Conservation (phyloP, 768 basidiomycete species). For the Hygrocybe punicea region DNA sequence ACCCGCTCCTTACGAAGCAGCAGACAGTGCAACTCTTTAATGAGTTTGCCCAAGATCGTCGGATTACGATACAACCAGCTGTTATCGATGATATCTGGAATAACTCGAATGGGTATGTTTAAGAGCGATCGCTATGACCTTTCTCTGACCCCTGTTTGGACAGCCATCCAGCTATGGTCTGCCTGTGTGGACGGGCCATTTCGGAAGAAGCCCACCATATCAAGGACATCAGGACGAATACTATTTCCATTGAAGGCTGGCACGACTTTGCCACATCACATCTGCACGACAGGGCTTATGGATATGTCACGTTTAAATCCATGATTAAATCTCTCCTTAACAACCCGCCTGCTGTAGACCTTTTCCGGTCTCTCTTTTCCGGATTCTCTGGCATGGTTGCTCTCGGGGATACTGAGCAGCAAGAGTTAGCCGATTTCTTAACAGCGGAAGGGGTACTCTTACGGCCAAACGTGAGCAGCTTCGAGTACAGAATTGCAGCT, state of each 20-base stretch:
- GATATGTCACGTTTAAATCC: not conserved
- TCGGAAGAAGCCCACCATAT: not conserved
- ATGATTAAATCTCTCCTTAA: not conserved
- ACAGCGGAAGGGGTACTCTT: not conserved
- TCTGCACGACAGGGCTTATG: not conserved
- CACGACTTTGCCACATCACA: not conserved
- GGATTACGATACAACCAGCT: not conserved
- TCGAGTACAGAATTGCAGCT: not conserved
- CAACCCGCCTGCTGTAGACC: not conserved
- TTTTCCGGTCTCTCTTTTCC: not conserved
- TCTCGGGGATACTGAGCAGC: no score
- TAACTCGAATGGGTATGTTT: not conserved
- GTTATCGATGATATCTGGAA: not conserved
- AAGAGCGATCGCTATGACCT: no score
- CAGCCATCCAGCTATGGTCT: constrained; percentile 1
- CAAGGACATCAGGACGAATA: not conserved
- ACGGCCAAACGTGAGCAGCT: not conserved
- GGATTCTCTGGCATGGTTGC: not conserved
- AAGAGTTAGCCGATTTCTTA: not conserved
- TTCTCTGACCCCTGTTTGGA: not conserved
- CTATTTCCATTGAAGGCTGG: not conserved
- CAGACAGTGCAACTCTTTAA: not conserved
- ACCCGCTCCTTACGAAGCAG: not conserved
- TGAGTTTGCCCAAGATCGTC: not conserved
- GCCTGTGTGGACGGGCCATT: not conserved